phyloP scores from a whole-genome alignment of 148 eudicot genomes.

The Talinum fruticosum region DNA sequence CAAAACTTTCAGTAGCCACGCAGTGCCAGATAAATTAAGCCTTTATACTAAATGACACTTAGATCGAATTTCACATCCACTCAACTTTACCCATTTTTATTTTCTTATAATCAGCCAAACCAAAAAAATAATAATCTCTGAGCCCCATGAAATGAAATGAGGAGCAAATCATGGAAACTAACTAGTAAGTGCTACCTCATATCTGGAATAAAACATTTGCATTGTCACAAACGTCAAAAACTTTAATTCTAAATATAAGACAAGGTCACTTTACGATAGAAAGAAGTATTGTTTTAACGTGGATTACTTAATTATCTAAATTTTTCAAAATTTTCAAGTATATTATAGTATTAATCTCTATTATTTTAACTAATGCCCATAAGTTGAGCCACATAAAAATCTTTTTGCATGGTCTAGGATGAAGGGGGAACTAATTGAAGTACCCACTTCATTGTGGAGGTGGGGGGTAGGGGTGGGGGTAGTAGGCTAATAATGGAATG shows the following conservation, averaged over 20 bases:
- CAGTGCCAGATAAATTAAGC: neutral
- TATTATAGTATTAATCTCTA: neutral
- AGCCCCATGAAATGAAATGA: no score
- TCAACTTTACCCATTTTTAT: neutral
- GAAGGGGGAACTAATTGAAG: neutral
- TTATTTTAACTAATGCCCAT: neutral
- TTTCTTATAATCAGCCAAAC: no score
- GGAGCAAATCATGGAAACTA: no score
- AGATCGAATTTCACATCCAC: neutral
- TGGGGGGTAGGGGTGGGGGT: neutral
- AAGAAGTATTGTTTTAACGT: no score
- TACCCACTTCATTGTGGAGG: neutral
- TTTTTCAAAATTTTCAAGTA: neutral
- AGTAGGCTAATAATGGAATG: constrained; percentile 6
- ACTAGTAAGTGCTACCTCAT: no score
- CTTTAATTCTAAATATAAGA: neutral
- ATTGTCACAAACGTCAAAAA: no score
- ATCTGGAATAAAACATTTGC: no score
- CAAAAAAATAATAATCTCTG: no score
- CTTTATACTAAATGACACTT: constrained; percentile 1
- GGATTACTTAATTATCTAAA: no score
- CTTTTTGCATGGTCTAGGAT: constrained; percentile 18
- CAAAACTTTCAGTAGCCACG: constrained; percentile 12
- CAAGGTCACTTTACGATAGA: neutral
- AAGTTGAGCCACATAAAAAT: constrained; percentile 13